phyloP scores from a whole-genome alignment of 2,329 filamentous ascomycete species.

The Drechslera avenae region DNA sequence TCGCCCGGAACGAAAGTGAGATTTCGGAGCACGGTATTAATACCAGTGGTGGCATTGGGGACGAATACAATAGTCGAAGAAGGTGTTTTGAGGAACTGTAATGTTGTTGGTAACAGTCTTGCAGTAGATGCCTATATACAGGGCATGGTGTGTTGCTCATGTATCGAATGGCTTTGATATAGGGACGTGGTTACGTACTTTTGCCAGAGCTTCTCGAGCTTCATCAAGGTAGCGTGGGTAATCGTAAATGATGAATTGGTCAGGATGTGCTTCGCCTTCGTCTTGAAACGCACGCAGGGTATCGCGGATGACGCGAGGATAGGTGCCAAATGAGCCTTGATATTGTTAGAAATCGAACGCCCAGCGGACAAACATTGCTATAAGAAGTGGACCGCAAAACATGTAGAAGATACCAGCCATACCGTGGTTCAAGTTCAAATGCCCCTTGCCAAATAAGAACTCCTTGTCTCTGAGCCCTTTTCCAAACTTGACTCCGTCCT shows the following conservation, averaged over 20 bases:
- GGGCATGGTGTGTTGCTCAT: too few relatives aligned
- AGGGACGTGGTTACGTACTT: conserved; percentile 8
- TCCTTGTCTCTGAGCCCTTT: conserved; percentile 61
- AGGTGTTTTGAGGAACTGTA: conserved; percentile 66
- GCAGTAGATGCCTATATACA: neutral
- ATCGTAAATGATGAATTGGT: conserved; percentile 75
- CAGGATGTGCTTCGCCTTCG: conserved; percentile 69
- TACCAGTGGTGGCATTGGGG: conserved; percentile 76
- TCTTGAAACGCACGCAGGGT: conserved; percentile 69
- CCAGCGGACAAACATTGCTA: neutral
- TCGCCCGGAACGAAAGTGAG: conserved; percentile 72
- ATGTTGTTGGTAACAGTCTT: conserved; percentile 19
- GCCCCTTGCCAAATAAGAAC: conserved; percentile 72
- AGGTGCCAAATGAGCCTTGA: conserved; percentile 76
- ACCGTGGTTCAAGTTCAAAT: conserved; percentile 81
- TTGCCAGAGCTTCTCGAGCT: conserved; percentile 64
- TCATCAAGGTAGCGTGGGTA: conserved; percentile 67
- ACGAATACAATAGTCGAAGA: conserved; percentile 74
- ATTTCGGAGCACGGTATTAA: conserved; percentile 81
- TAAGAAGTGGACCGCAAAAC: neutral
- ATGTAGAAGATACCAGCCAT: conserved; percentile 16
- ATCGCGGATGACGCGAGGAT: conserved; percentile 66
- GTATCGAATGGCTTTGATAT: too few relatives aligned
- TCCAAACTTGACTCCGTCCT: conserved; percentile 53
- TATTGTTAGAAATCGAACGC: neutral